These are phyloP conservation scores for Beauveria brongniartii DNA, from an alignment of 2,329 filamentous ascomycete genomes.

Conservation along the genomic window DNA sequence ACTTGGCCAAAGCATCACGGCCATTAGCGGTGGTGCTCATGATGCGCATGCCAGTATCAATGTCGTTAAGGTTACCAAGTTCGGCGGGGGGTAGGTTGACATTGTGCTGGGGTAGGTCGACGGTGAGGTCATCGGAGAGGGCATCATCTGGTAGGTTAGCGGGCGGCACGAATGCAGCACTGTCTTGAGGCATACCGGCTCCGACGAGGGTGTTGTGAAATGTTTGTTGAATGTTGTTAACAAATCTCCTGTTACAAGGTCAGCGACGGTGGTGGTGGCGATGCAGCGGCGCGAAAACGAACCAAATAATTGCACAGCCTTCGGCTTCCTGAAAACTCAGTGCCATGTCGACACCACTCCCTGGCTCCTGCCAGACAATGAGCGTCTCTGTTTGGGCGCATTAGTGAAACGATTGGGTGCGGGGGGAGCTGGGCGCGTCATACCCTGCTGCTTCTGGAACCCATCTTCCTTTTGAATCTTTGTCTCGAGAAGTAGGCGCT, in stretches of 20 bases:
- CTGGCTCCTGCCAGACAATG: conserved; percentile 91
- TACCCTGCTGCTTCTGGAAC: conserved; percentile 97
- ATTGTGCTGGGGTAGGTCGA: conserved; percentile 57
- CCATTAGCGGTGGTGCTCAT: conserved; percentile 67
- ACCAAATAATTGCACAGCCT: conserved; percentile 90
- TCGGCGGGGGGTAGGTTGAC: conserved; percentile 72
- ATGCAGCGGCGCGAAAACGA: conserved; percentile 18
- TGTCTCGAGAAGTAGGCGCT: conserved; percentile 77
- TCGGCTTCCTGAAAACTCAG: conserved; percentile 97
- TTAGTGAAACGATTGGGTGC: conserved; percentile 17
- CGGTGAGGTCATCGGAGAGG: conserved; percentile 74
- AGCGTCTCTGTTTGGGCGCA: conserved; percentile 64
- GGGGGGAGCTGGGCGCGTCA: conserved; percentile 18
- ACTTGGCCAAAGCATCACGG: conserved; percentile 80
- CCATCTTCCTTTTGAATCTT: conserved; percentile 88
- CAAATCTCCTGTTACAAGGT: conserved; percentile 65
- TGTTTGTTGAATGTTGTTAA: conserved; percentile 74
- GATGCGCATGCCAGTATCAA: conserved; percentile 75
- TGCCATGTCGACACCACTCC: conserved; percentile 87
- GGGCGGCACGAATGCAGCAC: background rate
- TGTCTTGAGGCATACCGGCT: conserved; percentile 43
- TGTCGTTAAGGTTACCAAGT: conserved; percentile 73
- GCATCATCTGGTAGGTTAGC: conserved; percentile 60
- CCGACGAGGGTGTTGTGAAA: conserved; percentile 51
- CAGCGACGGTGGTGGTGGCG: conserved; percentile 13